Base-by-base conservation (phyloP, 78 protist genomes). In the Dictyostelium citrinum region DNA sequence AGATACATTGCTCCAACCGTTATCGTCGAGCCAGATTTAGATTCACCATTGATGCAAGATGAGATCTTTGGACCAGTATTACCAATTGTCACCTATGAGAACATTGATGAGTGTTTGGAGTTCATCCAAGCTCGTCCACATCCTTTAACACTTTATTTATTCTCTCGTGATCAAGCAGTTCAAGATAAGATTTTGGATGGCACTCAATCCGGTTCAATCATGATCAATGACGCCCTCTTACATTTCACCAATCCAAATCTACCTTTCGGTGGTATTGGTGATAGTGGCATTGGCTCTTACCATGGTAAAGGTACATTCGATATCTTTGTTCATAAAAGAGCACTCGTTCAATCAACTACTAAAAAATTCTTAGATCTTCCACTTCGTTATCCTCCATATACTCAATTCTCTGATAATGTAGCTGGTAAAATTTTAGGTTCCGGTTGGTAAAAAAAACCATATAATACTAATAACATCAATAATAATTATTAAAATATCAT, bases 181-280 rank as follows among this genome's bases (percentile, higher is more conserved):
- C 91, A 94, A 80, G 84, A 83, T 27, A n/a, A 51, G 27, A 35
- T 94, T 31, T n/a, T 94, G 1, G 86, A 88, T 11, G 31, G 60
- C 3, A 71, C 91, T 8, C 88, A 82, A 39, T 86, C 93, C 1
- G 96, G 96, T 31, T 61, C 83, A 3, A 68, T 88, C 27, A 71
- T 80, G 90, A 45, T 88, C 55, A 94, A 94, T 67, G 96, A 95
- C 24, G 41, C 60, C 37, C 72, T 95, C 8, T 31, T 90, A 14
- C 97, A 95, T 82, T 86, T 90, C 46, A 58, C 91, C 2, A 72
- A 71, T 82, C 31, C 41, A 6, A 45, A 9, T 0, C 95, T 99
- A 31, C 99, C 99, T 41, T 99, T 99, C 58, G 99, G 99, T 14
- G 99, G 99, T 22, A 96, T 98, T 20, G 99, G 99, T 58, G 67